Evolutionary conservation across 805 yeast genomes (phyloP).

Genomic region (Naumovozyma castellii): DNA sequence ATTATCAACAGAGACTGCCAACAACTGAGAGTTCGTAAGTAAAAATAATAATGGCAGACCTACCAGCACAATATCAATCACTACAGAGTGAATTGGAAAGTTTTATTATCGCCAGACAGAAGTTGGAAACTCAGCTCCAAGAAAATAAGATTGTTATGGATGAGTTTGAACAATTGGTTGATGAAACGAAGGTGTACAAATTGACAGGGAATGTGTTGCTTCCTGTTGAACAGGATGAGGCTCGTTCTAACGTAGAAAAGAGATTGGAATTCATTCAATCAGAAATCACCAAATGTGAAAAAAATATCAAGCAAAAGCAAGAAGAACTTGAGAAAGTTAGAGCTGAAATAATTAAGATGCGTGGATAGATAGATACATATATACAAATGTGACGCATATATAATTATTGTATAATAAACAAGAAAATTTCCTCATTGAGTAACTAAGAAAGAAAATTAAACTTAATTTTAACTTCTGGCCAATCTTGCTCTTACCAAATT

Average conservation of each 20-base stretch:
- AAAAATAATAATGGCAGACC: slow-evolving; percentile 10
- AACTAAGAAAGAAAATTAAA: background rate
- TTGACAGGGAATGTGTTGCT: slow-evolving; percentile 85
- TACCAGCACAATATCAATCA: slow-evolving; percentile 29
- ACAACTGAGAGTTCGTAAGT: no score
- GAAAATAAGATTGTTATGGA: slow-evolving; percentile 83
- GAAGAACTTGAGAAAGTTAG: slow-evolving; percentile 50
- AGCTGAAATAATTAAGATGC: slow-evolving; percentile 40
- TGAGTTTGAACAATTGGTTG: slow-evolving; percentile 61
- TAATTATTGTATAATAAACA: background rate
- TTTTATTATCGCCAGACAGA: slow-evolving; percentile 64
- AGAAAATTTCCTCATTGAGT: no score
- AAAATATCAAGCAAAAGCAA: slow-evolving; percentile 50
- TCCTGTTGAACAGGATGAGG: slow-evolving; percentile 81
- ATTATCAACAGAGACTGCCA: no score
- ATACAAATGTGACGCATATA: background rate
- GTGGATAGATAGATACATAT: slow-evolving; percentile 14
- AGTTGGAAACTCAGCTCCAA: slow-evolving; percentile 86
- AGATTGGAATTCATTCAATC: slow-evolving; percentile 78
- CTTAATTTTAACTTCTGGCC: slow-evolving; percentile 32
- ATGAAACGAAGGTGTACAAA: slow-evolving; percentile 72
- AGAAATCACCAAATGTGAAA: slow-evolving; percentile 74
- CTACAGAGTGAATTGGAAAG: slow-evolving; percentile 42
- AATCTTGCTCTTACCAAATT: slow-evolving; percentile 67
- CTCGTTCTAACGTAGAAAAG: slow-evolving; percentile 73